phyloP scores from a whole-genome alignment of 768 basidiomycete species.

The Rhodosporidiobolus odoratus region DNA sequence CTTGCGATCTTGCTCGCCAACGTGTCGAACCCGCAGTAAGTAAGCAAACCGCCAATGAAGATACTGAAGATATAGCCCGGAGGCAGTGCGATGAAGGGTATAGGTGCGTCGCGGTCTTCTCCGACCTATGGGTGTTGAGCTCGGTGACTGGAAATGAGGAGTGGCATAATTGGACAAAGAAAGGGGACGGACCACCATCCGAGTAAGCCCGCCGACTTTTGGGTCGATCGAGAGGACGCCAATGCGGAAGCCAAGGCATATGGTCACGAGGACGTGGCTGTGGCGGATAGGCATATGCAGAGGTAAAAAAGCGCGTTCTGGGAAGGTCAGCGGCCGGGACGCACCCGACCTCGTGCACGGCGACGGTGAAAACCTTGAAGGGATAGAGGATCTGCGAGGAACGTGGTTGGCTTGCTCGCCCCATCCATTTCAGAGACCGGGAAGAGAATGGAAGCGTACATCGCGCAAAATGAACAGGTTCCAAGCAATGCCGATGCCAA shows the following conservation, averaged over 20 bases:
- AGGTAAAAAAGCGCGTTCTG: neutral
- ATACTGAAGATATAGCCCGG: conserved; percentile 30
- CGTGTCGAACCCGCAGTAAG: conserved; percentile 39
- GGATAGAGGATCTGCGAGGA: conserved; percentile 35
- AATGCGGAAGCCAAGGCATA: conserved; percentile 28
- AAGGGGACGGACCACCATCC: neutral
- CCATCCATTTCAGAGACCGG: too few species aligned
- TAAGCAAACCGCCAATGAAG: conserved; percentile 29
- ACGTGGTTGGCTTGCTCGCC: neutral
- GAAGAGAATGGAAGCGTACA: neutral
- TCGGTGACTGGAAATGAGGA: too few species aligned
- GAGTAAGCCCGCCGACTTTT: conserved; percentile 28
- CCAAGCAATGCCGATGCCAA: conserved; percentile 38
- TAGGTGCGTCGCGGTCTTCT: conserved; percentile 9
- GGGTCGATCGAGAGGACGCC: conserved; percentile 33
- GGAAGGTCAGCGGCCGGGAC: neutral
- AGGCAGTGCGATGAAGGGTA: conserved; percentile 17
- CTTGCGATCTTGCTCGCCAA: conserved; percentile 38
- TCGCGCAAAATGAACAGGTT: conserved; percentile 38
- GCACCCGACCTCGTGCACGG: conserved; percentile 35
- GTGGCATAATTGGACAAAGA: too few species aligned
- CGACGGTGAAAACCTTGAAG: conserved; percentile 34
- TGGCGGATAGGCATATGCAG: neutral
- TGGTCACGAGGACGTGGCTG: conserved; percentile 33
- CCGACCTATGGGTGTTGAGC: neutral